Base-by-base conservation (phyloP, 768 basidiomycete genomes). In the Lactarius indigo region DNA sequence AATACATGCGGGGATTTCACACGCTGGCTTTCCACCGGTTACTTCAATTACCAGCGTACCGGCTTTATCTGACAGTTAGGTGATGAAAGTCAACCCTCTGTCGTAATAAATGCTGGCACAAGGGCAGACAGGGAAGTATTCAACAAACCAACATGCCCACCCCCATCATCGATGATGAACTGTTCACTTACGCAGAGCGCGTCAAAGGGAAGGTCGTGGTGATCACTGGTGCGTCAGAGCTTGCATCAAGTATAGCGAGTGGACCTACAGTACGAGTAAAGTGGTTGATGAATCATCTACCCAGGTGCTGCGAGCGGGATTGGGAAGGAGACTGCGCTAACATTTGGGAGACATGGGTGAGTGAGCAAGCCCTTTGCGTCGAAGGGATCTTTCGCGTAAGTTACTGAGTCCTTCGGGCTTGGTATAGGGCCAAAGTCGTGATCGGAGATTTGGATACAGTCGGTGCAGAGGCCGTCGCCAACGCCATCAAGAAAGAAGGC, bases 331-430 rank as follows among this genome's bases (percentile, higher is more conserved):
- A 74, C 81, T 3, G 85, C 85, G 5, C 69, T 82, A 9, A 77
- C 75, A n/a, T 84, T 85, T 71, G 84, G 82, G n/a, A 77, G 75
- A 54, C 74, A 82, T 65, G 84, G 84, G 85, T 84, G 61, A 57
- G 78, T 72, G 3, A 58, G 39, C 47, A 3, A 2, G 17, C 4
- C 26, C 13, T 18, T 23, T 64, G 55, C 26, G 52, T 39, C 12
- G 26, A 26, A 5, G 50, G 13, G 13, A 52, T 15, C 50, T 26
- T 26, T 52, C 50, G 23, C 23, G 12, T 12, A 5, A 26, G 1
- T 23, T 26, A 23, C 23, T n/a, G 13, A 52, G 1, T 28, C 2
- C 23, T 37, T 10, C 39, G 42, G 28, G 26, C 59, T 64, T 30
- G 30, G 35, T 63, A 50, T 42, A 86, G 85, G 2, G 83, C 84